These are phyloP conservation scores for Allomyces javanicus DNA, from an alignment of 192 early-diverging fungal species.

Conservation along the genomic window DNA sequence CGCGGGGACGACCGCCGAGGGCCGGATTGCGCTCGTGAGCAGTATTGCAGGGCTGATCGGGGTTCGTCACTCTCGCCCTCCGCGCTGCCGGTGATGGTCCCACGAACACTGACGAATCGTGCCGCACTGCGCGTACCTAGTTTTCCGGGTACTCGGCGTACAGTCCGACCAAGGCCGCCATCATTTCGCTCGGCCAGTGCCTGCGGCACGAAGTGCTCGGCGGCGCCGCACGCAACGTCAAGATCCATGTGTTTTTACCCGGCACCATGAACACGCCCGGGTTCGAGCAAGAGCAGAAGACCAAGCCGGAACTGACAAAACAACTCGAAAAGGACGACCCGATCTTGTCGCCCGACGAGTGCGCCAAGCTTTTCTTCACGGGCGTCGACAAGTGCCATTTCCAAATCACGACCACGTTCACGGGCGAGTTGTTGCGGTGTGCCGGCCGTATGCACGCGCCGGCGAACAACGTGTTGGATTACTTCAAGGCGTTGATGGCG, in stretches of 20 bases:
- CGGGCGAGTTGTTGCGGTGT: not conserved
- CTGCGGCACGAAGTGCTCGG: constrained; percentile 17
- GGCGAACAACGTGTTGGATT: not conserved
- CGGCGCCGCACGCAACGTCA: constrained; percentile 7
- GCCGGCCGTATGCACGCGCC: not conserved
- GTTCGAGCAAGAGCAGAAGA: constrained; percentile 19
- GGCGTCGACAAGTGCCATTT: constrained; percentile 5
- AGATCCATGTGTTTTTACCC: constrained; percentile 19
- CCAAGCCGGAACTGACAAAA: constrained; percentile 22
- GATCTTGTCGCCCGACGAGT: constrained; percentile 13
- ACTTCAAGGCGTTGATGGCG: not conserved
- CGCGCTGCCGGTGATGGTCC: no score
- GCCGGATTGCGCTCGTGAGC: constrained; percentile 21
- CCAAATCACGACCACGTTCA: not conserved
- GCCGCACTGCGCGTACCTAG: not conserved
- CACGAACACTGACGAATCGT: no score
- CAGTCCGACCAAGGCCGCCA: constrained; percentile 18
- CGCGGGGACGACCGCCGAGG: not conserved
- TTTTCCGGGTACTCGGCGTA: constrained; percentile 22
- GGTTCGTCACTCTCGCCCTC: not conserved
- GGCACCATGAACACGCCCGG: constrained; percentile 29
- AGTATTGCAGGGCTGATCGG: constrained; percentile 10
- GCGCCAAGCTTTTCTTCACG: constrained; percentile 14
- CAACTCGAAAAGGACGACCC: constrained; percentile 16
- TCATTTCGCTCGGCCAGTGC: constrained; percentile 16